Evolutionary conservation across 2,329 filamentous ascomycete genomes (phyloP).

Genomic region (Sporothrix pallida): DNA sequence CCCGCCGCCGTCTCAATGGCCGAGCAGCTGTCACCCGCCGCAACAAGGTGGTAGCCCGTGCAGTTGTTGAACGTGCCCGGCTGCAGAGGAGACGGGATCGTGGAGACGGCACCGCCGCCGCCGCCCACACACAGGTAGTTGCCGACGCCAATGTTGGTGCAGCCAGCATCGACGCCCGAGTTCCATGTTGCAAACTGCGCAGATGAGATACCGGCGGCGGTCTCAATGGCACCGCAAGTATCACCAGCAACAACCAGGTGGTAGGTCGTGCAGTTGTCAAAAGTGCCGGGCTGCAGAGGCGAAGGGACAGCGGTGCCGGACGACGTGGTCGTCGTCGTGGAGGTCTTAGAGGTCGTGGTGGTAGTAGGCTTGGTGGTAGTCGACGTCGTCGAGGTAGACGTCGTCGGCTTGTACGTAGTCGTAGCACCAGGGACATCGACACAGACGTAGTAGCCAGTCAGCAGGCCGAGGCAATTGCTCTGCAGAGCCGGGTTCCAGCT

Average conservation of each 20-base stretch:
- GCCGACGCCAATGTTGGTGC: conserved; percentile 29
- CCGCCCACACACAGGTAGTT: conserved; percentile 31
- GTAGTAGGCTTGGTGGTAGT: neutral
- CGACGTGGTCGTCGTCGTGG: neutral
- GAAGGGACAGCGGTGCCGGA: conserved; percentile 12
- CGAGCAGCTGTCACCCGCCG: conserved; percentile 44
- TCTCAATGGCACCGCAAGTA: conserved; percentile 30
- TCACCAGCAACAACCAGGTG: conserved; percentile 33
- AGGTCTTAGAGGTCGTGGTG: neutral
- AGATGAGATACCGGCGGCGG: conserved; percentile 21
- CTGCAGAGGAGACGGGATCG: conserved; percentile 32
- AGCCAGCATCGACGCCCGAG: conserved; percentile 3
- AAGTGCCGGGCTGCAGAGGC: conserved; percentile 31
- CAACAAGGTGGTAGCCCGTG: conserved; percentile 44
- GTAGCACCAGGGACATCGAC: conserved; percentile 25
- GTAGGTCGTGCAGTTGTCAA: conserved; percentile 32
- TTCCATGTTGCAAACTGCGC: conserved; percentile 30
- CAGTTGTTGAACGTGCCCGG: conserved; percentile 39
- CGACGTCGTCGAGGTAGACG: neutral
- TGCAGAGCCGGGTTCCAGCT: conserved; percentile 32
- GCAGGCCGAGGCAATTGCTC: conserved; percentile 30
- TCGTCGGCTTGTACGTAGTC: neutral
- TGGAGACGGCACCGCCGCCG: neutral
- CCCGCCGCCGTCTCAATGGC: conserved; percentile 32
- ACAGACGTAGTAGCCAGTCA: conserved; percentile 34